phyloP scores from a whole-genome alignment of 257 asterid genomes.

The Solanum virginianum region DNA sequence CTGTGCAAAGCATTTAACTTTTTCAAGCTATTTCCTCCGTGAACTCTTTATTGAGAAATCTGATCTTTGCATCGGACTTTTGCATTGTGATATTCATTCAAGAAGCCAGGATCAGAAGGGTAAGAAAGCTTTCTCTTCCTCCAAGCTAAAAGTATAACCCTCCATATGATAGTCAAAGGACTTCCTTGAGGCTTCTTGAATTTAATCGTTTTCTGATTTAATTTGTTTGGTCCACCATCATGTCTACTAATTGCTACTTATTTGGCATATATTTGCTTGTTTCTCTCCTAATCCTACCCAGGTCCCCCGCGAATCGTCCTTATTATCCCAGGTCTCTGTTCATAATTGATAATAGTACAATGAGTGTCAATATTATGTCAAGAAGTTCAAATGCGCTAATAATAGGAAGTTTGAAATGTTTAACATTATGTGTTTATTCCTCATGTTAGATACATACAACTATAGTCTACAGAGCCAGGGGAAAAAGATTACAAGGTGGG shows the following conservation, averaged over 20 bases:
- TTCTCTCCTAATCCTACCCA: neutral
- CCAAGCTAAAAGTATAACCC: constrained; percentile 47
- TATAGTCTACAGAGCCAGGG: too few relatives aligned
- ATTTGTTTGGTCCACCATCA: neutral
- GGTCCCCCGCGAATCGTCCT: neutral
- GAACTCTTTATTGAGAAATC: neutral
- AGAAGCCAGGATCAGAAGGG: constrained; percentile 29
- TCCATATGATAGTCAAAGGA: constrained; percentile 66
- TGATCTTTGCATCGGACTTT: constrained; percentile 7
- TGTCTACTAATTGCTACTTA: neutral
- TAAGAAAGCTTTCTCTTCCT: constrained; percentile 33
- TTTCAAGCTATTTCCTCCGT: neutral
- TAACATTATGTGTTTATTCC: too few relatives aligned
- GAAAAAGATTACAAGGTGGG: too few relatives aligned
- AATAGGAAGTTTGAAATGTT: too few relatives aligned
- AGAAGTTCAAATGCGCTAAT: neutral
- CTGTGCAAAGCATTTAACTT: neutral
- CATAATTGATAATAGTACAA: neutral
- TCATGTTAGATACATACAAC: too few relatives aligned
- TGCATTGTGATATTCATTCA: constrained; percentile 47
- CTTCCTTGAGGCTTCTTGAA: constrained; percentile 65
- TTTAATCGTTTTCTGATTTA: neutral
- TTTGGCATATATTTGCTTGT: neutral
- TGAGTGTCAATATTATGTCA: neutral
- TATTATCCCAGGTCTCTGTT: neutral